Evolutionary conservation across 2,329 filamentous ascomycete species (phyloP).

Genomic region (Pezicula rhizophila): DNA sequence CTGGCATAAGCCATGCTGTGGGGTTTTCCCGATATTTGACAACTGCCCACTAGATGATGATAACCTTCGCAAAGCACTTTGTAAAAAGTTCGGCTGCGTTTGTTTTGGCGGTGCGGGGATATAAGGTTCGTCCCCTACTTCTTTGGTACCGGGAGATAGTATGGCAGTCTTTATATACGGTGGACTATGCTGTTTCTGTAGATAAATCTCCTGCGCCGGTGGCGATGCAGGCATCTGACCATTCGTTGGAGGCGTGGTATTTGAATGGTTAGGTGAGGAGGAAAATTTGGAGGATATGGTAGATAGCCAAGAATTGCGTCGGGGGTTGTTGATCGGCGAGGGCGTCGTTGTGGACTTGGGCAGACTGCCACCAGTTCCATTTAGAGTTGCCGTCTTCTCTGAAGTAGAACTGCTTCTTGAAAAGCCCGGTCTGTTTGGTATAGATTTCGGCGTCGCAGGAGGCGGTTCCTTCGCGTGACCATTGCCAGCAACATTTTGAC

Average conservation of each 20-base stretch:
- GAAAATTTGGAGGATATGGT: conserved; percentile 92
- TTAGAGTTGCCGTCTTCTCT: conserved; percentile 18
- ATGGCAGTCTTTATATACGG: conserved; percentile 54
- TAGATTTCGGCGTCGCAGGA: conserved; percentile 14
- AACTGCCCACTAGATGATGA: conserved; percentile 57
- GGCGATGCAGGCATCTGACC: conserved; percentile 16
- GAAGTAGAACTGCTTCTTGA: conserved; percentile 16
- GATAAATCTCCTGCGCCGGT: conserved; percentile 27
- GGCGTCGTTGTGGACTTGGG: conserved; percentile 15
- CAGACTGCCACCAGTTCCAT: conserved; percentile 11
- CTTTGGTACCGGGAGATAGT: conserved; percentile 48
- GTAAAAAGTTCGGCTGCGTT: conserved; percentile 66
- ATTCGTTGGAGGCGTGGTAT: conserved; percentile 14
- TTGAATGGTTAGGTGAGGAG: conserved; percentile 38
- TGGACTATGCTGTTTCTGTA: conserved; percentile 32
- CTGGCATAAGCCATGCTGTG: conserved; percentile 67
- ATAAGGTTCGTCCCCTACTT: conserved; percentile 60
- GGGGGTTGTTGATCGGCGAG: conserved; percentile 10
- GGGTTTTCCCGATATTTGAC: conserved; percentile 33
- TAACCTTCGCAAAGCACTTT: conserved; percentile 72
- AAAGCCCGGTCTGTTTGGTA: conserved; percentile 18
- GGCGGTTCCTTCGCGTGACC: conserved; percentile 6
- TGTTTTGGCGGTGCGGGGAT: conserved; percentile 68
- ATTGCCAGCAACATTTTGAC: conserved; percentile 13
- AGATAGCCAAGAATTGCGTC: conserved; percentile 83